These are phyloP conservation scores for Trichocomaceae sp. DNA, from an alignment of 2,329 filamentous ascomycete species.

Conservation along the genomic window DNA sequence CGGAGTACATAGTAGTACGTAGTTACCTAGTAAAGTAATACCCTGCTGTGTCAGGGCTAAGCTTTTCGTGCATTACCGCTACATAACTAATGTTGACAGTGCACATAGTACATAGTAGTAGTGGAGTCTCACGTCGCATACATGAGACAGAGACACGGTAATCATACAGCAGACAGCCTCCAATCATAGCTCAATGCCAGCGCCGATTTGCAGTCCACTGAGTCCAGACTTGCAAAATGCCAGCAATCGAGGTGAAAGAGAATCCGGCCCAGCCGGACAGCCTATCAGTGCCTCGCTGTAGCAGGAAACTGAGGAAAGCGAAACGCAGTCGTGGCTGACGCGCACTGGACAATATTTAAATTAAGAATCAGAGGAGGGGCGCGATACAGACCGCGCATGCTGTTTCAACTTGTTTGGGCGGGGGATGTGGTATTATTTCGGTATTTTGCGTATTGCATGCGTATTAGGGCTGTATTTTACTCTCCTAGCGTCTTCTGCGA, in stretches of 20 bases:
- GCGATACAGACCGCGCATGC: background rate
- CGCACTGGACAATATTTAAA: background rate
- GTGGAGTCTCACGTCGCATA: no score
- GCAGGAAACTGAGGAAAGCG: no score
- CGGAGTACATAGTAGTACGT: no score
- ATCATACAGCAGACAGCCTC: no score
- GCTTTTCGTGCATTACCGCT: background rate
- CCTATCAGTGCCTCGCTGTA: background rate
- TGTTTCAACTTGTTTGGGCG: no score
- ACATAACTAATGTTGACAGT: no score
- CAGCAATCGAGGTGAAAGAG: background rate
- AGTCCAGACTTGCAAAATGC: background rate
- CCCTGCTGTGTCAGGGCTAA: background rate
- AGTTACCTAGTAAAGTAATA: no score
- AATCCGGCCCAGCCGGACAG: background rate
- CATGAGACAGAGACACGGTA: background rate
- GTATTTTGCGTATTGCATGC: background rate
- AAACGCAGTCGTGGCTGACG: no score
- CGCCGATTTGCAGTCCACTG: no score
- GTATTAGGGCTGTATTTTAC: background rate
- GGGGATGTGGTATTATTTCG: no score
- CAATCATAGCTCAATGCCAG: background rate
- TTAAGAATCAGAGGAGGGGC: background rate
- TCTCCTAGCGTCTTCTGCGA: background rate
- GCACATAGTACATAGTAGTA: no score